Conservation (phyloP, 1,139 yeast genomes). For the Candida buenavistaensis region DNA sequence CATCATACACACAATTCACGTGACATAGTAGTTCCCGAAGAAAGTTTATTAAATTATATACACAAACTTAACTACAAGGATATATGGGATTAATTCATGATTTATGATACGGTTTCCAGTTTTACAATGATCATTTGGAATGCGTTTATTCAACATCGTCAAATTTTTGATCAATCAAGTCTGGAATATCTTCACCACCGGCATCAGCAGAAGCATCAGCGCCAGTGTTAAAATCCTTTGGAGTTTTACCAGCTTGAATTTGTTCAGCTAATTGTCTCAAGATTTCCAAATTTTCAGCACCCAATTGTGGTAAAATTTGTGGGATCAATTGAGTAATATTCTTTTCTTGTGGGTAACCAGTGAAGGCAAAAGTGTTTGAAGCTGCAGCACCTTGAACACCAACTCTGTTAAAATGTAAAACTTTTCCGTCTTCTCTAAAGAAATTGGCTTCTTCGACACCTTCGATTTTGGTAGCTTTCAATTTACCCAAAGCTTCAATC, state of each 20-base stretch:
- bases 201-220: constrained; percentile 51
- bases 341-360: constrained; percentile 95
- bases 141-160: constrained; percentile 1
- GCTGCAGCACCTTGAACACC: constrained; percentile 92
- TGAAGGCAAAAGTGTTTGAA: constrained; percentile 90
- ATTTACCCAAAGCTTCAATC: constrained; percentile 85
- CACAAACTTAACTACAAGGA: constrained; percentile 1
- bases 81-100: neutral
- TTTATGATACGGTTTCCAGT: constrained; percentile 1
- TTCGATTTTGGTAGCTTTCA: constrained; percentile 85
- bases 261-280: constrained; percentile 90
- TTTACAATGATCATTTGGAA: too few species aligned
- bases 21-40: neutral
- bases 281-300: constrained; percentile 92
- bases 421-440: constrained; percentile 95
- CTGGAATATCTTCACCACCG: constrained; percentile 80
- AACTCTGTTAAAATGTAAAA: constrained; percentile 92
- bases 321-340: constrained; percentile 92
- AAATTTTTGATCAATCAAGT: constrained; percentile 61
- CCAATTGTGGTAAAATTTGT: constrained; percentile 92
- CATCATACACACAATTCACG: neutral
- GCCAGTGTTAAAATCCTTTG: constrained; percentile 50
- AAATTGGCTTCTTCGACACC: constrained; percentile 96
- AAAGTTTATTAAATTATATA: constrained; percentile 1
- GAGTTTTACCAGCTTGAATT: constrained; percentile 64